Conservation (phyloP, 2,329 filamentous ascomycete species). For the Simplicillium aogashimaense region DNA sequence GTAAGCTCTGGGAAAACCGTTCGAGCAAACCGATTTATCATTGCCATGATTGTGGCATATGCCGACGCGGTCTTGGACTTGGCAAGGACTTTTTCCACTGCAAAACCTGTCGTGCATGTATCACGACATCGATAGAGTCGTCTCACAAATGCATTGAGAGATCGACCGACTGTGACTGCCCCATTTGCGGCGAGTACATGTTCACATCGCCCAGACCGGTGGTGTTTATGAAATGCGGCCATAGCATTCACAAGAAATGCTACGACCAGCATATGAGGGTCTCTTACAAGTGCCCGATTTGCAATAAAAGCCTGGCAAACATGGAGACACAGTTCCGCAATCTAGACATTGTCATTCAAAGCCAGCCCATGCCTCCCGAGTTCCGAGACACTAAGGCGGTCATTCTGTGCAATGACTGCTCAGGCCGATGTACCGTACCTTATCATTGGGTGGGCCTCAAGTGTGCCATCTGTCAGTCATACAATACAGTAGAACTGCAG, state of each 20-base stretch:
- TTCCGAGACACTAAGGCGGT: conserved; percentile 72
- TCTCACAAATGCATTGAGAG: conserved; percentile 91
- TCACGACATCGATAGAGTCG: conserved; percentile 74
- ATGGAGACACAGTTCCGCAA: conserved; percentile 96
- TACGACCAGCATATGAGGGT: conserved; percentile 80
- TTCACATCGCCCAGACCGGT: conserved; percentile 84
- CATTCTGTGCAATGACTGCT: conserved; percentile 92
- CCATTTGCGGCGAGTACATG: conserved; percentile 93
- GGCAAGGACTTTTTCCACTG: conserved; percentile 98
- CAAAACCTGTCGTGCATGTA: conserved; percentile 93
- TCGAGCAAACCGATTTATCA: conserved; percentile 88
- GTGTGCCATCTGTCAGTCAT: conserved; percentile 64
- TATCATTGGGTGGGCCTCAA: conserved; percentile 96
- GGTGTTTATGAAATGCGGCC: conserved; percentile 90
- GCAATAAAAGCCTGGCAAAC: conserved; percentile 91
- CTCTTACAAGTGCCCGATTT: conserved; percentile 94
- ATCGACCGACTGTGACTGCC: conserved; percentile 90
- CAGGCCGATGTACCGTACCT: conserved; percentile 70
- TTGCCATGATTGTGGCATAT: conserved; percentile 92
- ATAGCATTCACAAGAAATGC: conserved; percentile 88
- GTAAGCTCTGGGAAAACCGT: conserved; percentile 96
- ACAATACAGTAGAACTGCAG: conserved; percentile 58
- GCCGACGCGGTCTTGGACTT: conserved; percentile 77
- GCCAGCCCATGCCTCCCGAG: conserved; percentile 85
- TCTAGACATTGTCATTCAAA: conserved; percentile 74